Base-by-base conservation (phyloP, 1,284 basidiomycete genomes). In the Boletellus deceptivus region DNA sequence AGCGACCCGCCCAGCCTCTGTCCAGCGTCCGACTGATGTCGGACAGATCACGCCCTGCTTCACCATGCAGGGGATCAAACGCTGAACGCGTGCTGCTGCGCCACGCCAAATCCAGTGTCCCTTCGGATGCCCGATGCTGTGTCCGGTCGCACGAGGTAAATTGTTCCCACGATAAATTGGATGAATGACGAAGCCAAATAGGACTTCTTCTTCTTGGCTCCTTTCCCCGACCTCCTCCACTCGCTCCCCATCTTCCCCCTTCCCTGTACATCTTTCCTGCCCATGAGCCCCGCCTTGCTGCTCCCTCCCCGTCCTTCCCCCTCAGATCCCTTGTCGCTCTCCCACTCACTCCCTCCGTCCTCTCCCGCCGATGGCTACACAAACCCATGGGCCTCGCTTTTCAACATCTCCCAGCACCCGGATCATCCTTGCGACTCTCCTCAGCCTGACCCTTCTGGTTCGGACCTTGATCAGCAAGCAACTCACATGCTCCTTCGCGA, bases 391-490 rank as follows among this genome's bases (percentile, higher is more conserved):
- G 42, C 13, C 9, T 20, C 52, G 0, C 43, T 49, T 25, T 55
- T 54, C 37, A 29, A n/a, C 33, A 1, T 16, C 13, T 40, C 51
- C 6, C 51, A 50, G 0, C 27, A 16, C 43, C 6, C 45, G 3
- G 44, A 25, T n/a, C 43, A 62, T 48, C 39, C 14, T 10, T 38
- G 33, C 1, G 46, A 52, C 22, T 8, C 27, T 1, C 44, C 45
- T 7, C 43, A 43, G 0, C 25, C 34, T 13, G 51, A 45, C 34
- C 16, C 53, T 36, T 57, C 55, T 20, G 34, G 2, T 3, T 45
- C 61, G 49, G 68, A 68, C 57, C 64, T 57, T 51, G 61, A 66
- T 54, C 68, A 65, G 8, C 60, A 63, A 20, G 3, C 36, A 2
- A 63, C 67, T 0, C 62, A 55, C 10, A 59, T 38, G 33, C 31